Conservation (phyloP, 225 moss, liverwort and hornwort species). For the Lunularia cruciata region DNA sequence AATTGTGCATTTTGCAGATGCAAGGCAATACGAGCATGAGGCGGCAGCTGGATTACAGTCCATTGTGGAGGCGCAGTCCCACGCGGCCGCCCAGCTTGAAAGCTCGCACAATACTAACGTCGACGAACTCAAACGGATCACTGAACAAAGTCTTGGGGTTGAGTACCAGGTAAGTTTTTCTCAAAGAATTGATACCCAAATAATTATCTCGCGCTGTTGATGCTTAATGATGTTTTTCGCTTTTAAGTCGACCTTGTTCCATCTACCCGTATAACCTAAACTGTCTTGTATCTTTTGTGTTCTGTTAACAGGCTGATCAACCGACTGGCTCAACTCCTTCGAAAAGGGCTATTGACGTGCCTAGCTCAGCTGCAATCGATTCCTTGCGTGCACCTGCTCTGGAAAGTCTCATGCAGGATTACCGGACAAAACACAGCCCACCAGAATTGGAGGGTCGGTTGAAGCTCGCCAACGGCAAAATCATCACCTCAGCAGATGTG, state of each 20-base stretch:
- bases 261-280: too few relatives aligned
- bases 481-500: conserved; percentile 56
- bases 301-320: conserved; percentile 64
- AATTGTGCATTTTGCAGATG: conserved; percentile 32
- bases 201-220: too few relatives aligned
- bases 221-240: too few relatives aligned
- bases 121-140: conserved; percentile 48
- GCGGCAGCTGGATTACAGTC: conserved; percentile 63
- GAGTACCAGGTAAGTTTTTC: conserved; percentile 61
- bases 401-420: conserved; percentile 65
- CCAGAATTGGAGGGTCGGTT: conserved; percentile 55
- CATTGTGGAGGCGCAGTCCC: conserved; percentile 55
- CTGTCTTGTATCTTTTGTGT: not conserved
- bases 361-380: conserved; percentile 58
- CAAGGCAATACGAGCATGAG: conserved; percentile 59
- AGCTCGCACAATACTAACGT: conserved; percentile 54
- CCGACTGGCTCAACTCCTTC: conserved; percentile 73
- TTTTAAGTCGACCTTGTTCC: too few relatives aligned
- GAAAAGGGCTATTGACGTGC: conserved; percentile 66
- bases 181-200: too few relatives aligned
- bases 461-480: conserved; percentile 50
- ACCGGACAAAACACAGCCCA: conserved; percentile 54
- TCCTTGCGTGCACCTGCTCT: conserved; percentile 76
- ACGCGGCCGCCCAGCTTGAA: conserved; percentile 58
- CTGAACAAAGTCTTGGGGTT: conserved; percentile 53